phyloP scores from a whole-genome alignment of 2,329 filamentous ascomycete genomes.

The Phyllosticta capitalensis region DNA sequence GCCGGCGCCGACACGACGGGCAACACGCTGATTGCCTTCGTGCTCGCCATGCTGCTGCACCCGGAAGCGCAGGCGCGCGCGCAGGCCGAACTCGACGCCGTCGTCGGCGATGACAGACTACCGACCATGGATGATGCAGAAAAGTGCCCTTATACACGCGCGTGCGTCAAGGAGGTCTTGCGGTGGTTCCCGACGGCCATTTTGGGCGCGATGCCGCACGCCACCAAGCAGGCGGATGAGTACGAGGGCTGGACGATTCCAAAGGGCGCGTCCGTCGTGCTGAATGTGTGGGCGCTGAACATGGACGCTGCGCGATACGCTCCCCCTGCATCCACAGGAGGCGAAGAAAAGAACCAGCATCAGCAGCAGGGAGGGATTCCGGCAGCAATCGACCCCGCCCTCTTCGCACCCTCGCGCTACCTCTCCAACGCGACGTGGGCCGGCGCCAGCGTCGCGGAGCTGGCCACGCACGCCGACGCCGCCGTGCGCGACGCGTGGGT shows the following conservation, averaged over 20 bases:
- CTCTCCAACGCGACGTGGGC: background rate
- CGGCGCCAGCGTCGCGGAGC: background rate
- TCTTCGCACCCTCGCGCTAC: background rate
- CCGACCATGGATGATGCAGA: slow-evolving; percentile 20
- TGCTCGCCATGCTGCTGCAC: slow-evolving; percentile 20
- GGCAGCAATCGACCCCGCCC: slow-evolving; percentile 21
- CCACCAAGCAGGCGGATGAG: slow-evolving; percentile 18
- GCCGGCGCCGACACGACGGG: slow-evolving; percentile 24
- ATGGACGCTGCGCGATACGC: slow-evolving; percentile 16
- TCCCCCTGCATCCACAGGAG: slow-evolving; percentile 15
- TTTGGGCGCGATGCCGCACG: slow-evolving; percentile 21
- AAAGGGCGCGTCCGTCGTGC: slow-evolving; percentile 25
- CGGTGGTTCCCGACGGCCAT: slow-evolving; percentile 23
- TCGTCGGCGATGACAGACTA: slow-evolving; percentile 20
- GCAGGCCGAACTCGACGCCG: slow-evolving; percentile 21
- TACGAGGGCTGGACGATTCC: slow-evolving; percentile 30
- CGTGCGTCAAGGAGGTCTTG: slow-evolving; percentile 21
- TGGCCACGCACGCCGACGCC: slow-evolving; percentile 15
- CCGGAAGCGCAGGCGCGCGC: slow-evolving; percentile 17
- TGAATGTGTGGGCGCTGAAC: slow-evolving; percentile 28
- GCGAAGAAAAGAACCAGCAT: slow-evolving; percentile 18
- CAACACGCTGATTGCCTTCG: slow-evolving; percentile 17
- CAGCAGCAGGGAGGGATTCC: slow-evolving; percentile 24
- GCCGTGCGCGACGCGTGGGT: slow-evolving; percentile 24
- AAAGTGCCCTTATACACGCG: slow-evolving; percentile 20